Evolutionary conservation across 2,329 filamentous ascomycete species (phyloP).

Genomic region (Rhinocladiella similis): DNA sequence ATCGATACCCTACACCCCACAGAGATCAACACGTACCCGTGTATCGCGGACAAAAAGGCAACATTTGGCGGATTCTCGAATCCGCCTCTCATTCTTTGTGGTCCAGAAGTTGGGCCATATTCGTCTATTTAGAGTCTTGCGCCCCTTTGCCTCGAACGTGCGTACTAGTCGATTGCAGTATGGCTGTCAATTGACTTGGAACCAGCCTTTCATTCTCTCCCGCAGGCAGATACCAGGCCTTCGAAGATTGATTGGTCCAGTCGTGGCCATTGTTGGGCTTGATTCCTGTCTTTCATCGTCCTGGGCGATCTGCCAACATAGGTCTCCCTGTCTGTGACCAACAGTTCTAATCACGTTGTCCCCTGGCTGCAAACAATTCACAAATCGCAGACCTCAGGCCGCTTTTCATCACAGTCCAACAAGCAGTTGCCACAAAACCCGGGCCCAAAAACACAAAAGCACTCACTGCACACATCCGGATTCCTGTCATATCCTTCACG

Average conservation of each 20-base stretch:
- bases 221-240: slow-evolving; percentile 11
- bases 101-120: slow-evolving; percentile 7
- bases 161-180: slow-evolving; percentile 19
- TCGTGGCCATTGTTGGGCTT: slow-evolving; percentile 11
- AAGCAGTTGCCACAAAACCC: background rate
- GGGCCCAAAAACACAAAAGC: background rate
- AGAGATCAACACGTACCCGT: slow-evolving; percentile 1
- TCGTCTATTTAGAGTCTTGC: slow-evolving; percentile 22
- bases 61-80: slow-evolving; percentile 14
- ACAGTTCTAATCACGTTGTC: background rate
- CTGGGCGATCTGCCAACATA: background rate
- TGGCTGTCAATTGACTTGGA: slow-evolving; percentile 9
- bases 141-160: slow-evolving; percentile 4
- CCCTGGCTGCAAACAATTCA: background rate
- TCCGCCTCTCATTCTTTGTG: slow-evolving; percentile 9
- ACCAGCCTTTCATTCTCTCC: slow-evolving; percentile 1
- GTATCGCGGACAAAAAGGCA: slow-evolving; percentile 13
- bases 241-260: slow-evolving; percentile 18
- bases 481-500: background rate
- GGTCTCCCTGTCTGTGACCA: background rate
- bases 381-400: background rate
- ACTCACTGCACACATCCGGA: background rate
- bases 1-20: slow-evolving; percentile 8
- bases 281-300: background rate
- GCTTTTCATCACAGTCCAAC: too few species aligned